These are phyloP conservation scores for Sporisorium exsertum DNA, from an alignment of 1,284 basidiomycete genomes.

Conservation along the genomic window DNA sequence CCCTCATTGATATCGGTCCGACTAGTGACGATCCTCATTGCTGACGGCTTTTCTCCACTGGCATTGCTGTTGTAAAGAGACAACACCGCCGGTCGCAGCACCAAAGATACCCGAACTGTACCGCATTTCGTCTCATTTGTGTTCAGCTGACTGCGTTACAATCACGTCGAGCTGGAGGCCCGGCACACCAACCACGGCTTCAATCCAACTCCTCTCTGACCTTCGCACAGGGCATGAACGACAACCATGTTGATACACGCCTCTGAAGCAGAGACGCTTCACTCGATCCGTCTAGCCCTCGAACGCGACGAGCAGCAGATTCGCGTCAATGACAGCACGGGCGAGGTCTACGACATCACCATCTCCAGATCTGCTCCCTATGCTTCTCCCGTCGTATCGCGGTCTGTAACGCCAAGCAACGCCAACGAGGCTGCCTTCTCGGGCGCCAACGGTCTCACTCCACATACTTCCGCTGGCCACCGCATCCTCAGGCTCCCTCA, in stretches of 20 bases:
- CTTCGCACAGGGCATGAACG: slow-evolving; percentile 19
- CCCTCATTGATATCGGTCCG: neutral
- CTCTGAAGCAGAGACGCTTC: slow-evolving; percentile 56
- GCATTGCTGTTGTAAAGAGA: neutral
- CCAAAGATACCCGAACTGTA: neutral
- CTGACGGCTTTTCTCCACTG: neutral
- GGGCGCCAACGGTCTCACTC: slow-evolving; percentile 19
- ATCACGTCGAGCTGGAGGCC: neutral
- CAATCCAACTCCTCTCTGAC: neutral
- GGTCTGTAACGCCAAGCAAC: slow-evolving; percentile 48
- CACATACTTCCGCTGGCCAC: slow-evolving; percentile 36
- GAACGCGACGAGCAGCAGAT: slow-evolving; percentile 63
- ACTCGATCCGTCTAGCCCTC: slow-evolving; percentile 58
- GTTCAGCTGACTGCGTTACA: neutral
- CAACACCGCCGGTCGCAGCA: neutral
- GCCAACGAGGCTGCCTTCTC: slow-evolving; percentile 30
- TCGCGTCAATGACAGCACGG: slow-evolving; percentile 59
- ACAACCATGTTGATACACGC: slow-evolving; percentile 50
- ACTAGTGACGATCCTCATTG: too few species aligned
- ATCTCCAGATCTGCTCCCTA: slow-evolving; percentile 62
- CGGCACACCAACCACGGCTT: neutral
- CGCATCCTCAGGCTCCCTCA: slow-evolving; percentile 55
- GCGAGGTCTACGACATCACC: slow-evolving; percentile 64
- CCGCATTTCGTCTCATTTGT: neutral
- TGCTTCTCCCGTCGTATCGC: slow-evolving; percentile 57